Conservation (phyloP, 495 filamentous ascomycete species). For the Baudoinia panamericana region DNA sequence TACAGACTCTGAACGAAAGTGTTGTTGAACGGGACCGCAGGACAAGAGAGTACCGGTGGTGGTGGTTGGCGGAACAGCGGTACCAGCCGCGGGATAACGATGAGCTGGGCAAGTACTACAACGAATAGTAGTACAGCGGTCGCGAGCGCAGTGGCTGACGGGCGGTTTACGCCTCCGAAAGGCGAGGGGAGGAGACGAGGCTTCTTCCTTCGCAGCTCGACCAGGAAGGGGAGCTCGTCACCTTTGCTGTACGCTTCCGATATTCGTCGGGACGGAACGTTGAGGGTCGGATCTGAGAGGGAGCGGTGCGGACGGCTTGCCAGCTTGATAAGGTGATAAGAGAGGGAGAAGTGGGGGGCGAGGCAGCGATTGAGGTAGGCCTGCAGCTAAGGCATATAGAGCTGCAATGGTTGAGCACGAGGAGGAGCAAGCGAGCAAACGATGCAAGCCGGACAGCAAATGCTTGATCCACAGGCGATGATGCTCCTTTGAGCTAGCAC, state of each 20-base stretch:
- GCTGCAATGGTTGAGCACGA: too few relatives aligned
- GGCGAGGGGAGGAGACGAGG: neutral
- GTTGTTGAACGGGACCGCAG: conserved; percentile 12
- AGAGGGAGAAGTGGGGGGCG: neutral
- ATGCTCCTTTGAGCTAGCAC: too few relatives aligned
- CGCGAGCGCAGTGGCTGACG: conserved; percentile 3
- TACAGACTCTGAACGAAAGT: conserved; percentile 19
- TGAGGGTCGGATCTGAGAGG: conserved; percentile 3
- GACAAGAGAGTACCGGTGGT: conserved; percentile 14
- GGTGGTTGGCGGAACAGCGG: conserved; percentile 2
- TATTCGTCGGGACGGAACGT: conserved; percentile 6
- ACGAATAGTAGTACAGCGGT: conserved; percentile 12
- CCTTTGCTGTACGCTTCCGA: conserved; percentile 1
- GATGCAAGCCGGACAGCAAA: neutral
- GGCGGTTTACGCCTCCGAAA: neutral
- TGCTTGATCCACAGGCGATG: too few relatives aligned
- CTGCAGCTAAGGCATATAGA: too few relatives aligned
- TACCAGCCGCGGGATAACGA: conserved; percentile 9
- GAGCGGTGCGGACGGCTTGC: conserved; percentile 9
- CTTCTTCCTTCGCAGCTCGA: conserved; percentile 7
- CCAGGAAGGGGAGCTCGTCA: conserved; percentile 16
- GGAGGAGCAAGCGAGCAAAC: neutral
- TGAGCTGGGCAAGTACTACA: conserved; percentile 11
- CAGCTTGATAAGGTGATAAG: conserved; percentile 9
- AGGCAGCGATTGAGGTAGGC: too few relatives aligned